Evolutionary conservation across 2,329 filamentous ascomycete genomes (phyloP), one percentile per base, ranked within the genome.

Genomic region (Scopulariopsis brevicaulis): DNA sequence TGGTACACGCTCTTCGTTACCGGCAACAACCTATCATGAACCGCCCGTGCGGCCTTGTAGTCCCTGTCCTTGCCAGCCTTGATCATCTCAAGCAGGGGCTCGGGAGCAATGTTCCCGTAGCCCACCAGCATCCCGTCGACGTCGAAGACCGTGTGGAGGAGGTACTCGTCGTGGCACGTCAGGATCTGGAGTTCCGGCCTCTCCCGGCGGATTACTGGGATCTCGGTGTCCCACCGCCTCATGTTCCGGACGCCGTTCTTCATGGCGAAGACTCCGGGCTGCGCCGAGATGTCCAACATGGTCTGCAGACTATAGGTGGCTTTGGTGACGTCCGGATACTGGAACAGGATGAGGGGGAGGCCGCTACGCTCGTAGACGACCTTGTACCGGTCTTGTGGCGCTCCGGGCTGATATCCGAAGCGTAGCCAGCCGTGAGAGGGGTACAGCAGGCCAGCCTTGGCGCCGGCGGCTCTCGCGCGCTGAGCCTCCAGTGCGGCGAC

Each of bases 231-330:
- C 78, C 78, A 80, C 20, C 78, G 74, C n/a, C 75, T 72, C 77
- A 80, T 80, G 65, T 80, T 79, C 57, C 78, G 73, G 11, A 80
- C 78, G 22, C 78, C 78, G 60, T 80, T 80, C 71, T 80, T 80
- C 77, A 80, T 80, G 18, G 77, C 77, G 53, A 80, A 77, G 6
- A 78, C 76, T 32, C 77, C 77, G 1, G 77, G 78, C 37, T 71
- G 75, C 8, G 76, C 77, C 2, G 77, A 70, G 57, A 80, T 79
- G 55, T 80, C 77, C 2, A 81, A 72, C 61, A 80, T 72, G 0
- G 77, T 80, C 61, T 79, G 70, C 24, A 80, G 68, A 61, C 66
- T 76, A 64, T 80, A 80, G 1, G 73, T 78, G 3, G 76, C 76
- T 65, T 80, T 79, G 20, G 77, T 80, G 66, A 72, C 74, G 66